Evolutionary conservation across 2,329 filamentous ascomycete species (phyloP), one percentile per base, ranked within the genome.

Genomic region (Arthroderma uncinatum): DNA sequence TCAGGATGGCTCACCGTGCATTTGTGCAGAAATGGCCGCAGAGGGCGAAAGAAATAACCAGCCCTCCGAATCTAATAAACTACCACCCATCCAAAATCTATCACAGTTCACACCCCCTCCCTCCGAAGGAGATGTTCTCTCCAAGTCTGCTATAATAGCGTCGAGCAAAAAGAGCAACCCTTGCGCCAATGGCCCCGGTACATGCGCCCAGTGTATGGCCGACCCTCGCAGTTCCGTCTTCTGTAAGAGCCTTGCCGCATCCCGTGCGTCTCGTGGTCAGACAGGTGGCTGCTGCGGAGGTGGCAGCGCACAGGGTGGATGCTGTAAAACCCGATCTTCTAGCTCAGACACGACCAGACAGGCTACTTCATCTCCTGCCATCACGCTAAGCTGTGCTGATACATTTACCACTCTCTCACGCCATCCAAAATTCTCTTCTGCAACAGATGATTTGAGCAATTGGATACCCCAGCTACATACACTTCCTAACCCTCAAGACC

Each of bases 191-290:
- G 87, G 86, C 0, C 88, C 88, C 0, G 88, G 88, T 8, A 87
- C 85, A 14, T 93, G 88, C 67, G 81, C 85, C 2, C 87, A 92
- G 72, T 93, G 88, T 67, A 79, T 85, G 59, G 77, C 82, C 1
- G 87, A 92, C 67, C 87, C 88, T 16, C 85, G 86, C 67, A 89
- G 87, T 2, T 88, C 86, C 1, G 80, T 91, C 37, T 93, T 93
- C 75, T 93, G 88, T 71, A 86, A 88, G 61, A 85, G 87, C 9
- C 81, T 92, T 55, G 86, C 87, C 23, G 87, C 87, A 60, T 85
- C 69, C 58, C 73, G 69, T 58, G 66, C 70, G 59, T 66, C 66
- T 56, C 68, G 65, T 61, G 67, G 64, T 42, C 65, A 64, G 59
- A 65, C 72, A 53, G 58, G 25, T 4, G 53, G 52, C 10, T 56